phyloP scores from a whole-genome alignment of 352 stramenopile genomes.

The Halophytophthora polymorphica region DNA sequence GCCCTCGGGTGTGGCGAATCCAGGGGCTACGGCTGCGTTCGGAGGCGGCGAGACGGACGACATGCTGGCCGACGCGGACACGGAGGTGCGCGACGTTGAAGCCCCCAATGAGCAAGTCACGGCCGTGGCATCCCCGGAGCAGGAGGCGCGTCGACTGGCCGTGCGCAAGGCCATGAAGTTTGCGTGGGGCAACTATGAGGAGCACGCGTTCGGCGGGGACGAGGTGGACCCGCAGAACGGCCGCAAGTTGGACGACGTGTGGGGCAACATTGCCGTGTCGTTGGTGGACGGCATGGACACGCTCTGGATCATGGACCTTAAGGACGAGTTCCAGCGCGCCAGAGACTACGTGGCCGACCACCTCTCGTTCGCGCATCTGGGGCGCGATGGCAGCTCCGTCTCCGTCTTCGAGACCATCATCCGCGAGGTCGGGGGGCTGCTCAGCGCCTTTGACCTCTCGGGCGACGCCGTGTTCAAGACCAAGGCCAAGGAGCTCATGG shows the following conservation, averaged over 20 bases:
- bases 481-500: conserved; percentile 92
- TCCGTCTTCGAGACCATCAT: conserved; percentile 99
- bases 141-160: conserved; percentile 39
- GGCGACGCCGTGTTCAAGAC: conserved; percentile 85
- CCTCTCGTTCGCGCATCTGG: conserved; percentile 81
- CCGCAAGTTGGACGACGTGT: conserved; percentile 70
- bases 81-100: conserved; percentile 91
- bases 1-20: not conserved
- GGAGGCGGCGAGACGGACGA: conserved; percentile 52
- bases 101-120: conserved; percentile 20
- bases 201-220: conserved; percentile 94
- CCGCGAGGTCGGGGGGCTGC: conserved; percentile 94
- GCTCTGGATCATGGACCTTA: conserved; percentile 95
- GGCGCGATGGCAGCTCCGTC: conserved; percentile 57
- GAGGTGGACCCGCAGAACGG: conserved; percentile 89
- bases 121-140: conserved; percentile 20
- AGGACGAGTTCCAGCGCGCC: conserved; percentile 91
- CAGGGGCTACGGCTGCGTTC: no score
- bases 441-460: conserved; percentile 94
- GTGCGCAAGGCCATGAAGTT: conserved; percentile 72
- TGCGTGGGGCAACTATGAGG: conserved; percentile 89
- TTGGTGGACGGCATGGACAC: conserved; percentile 96
- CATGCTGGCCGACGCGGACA: conserved; percentile 97
- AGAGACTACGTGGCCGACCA: conserved; percentile 82
- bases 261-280: conserved; percentile 89